Percentiles rank a stretch among this genome's conserved stretches.
These are phyloP conservation scores for Thalassiosira livingstoniorum DNA, from an alignment of 352 stramenopile species.

Conservation along the genomic window DNA sequence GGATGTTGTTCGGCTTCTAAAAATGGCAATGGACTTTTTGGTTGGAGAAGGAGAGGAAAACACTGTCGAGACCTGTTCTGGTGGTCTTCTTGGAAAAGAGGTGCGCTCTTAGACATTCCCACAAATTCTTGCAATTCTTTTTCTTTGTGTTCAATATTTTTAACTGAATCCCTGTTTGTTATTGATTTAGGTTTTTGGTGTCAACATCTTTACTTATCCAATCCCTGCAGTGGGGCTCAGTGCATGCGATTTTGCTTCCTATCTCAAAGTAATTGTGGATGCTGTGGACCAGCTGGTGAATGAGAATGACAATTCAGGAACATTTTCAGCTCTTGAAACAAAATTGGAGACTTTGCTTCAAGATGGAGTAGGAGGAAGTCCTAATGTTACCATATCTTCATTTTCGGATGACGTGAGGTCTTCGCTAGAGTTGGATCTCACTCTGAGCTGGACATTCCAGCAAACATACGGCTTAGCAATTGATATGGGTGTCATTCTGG, in stretches of 20 bases:
- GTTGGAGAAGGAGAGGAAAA: constrained; percentile 40
- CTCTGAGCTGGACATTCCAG: constrained; percentile 39
- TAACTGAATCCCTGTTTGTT: no score
- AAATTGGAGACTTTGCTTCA: constrained; percentile 43
- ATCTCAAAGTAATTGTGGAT: constrained; percentile 37
- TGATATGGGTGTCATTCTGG: constrained; percentile 48
- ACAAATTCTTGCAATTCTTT: no score
- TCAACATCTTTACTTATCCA: constrained; percentile 42
- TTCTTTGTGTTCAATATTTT: no score
- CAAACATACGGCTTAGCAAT: constrained; percentile 27
- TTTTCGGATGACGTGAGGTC: constrained; percentile 27
- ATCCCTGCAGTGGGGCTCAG: constrained; percentile 28
- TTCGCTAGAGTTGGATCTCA: constrained; percentile 44
- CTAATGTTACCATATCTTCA: constrained; percentile 31
- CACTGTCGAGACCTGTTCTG: constrained; percentile 50
- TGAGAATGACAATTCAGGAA: no score
- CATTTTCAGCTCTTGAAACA: constrained; percentile 33
- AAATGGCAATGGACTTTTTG: constrained; percentile 31
- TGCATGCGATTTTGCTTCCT: constrained; percentile 22
- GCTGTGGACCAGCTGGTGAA: constrained; percentile 16
- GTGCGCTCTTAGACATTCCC: no score
- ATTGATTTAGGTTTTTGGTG: no score
- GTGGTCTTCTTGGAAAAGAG: constrained; percentile 34
- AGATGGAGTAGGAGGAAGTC: constrained; percentile 51
- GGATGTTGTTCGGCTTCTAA: constrained; percentile 35